phyloP scores from a whole-genome alignment of 495 filamentous ascomycete genomes.

The Talaromyces liani region DNA sequence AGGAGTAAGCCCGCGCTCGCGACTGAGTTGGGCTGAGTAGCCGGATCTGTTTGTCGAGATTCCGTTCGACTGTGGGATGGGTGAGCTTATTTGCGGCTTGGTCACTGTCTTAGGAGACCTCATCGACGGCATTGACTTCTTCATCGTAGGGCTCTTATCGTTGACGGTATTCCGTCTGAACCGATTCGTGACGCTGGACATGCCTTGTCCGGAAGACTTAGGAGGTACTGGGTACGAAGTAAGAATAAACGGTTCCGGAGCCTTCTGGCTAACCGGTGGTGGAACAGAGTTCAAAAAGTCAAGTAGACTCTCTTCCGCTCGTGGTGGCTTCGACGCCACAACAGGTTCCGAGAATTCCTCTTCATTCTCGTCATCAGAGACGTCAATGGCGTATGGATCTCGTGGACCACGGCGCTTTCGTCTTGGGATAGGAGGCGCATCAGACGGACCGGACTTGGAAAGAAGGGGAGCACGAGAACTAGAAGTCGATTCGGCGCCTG shows the following conservation, averaged over 20 bases:
- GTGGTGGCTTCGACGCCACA: slow-evolving; percentile 29
- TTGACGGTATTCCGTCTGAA: slow-evolving; percentile 38
- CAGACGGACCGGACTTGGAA: slow-evolving; percentile 24
- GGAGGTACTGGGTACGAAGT: slow-evolving; percentile 16
- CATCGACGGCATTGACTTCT: slow-evolving; percentile 27
- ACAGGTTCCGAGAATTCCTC: slow-evolving; percentile 55
- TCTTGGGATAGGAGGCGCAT: slow-evolving; percentile 11
- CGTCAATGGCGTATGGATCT: slow-evolving; percentile 89
- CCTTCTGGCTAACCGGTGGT: slow-evolving; percentile 54
- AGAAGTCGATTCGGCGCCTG: slow-evolving; percentile 32
- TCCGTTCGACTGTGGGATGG: slow-evolving; percentile 8
- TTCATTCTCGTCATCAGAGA: slow-evolving; percentile 66
- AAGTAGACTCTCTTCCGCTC: slow-evolving; percentile 61
- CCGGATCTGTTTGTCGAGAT: slow-evolving; percentile 20
- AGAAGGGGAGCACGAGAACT: slow-evolving; percentile 55
- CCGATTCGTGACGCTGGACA: slow-evolving; percentile 55
- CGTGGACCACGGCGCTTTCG: slow-evolving; percentile 68
- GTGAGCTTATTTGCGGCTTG: slow-evolving; percentile 8
- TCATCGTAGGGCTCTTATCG: slow-evolving; percentile 19
- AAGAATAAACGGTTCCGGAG: slow-evolving; percentile 32
- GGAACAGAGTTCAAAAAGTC: slow-evolving; percentile 85
- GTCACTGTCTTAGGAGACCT: slow-evolving; percentile 15
- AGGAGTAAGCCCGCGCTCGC: slow-evolving; percentile 21
- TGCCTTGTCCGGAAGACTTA: slow-evolving; percentile 38
- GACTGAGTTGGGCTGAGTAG: slow-evolving; percentile 34